Conservation (phyloP, 331 rosid genomes). For the Arachis monticola region DNA sequence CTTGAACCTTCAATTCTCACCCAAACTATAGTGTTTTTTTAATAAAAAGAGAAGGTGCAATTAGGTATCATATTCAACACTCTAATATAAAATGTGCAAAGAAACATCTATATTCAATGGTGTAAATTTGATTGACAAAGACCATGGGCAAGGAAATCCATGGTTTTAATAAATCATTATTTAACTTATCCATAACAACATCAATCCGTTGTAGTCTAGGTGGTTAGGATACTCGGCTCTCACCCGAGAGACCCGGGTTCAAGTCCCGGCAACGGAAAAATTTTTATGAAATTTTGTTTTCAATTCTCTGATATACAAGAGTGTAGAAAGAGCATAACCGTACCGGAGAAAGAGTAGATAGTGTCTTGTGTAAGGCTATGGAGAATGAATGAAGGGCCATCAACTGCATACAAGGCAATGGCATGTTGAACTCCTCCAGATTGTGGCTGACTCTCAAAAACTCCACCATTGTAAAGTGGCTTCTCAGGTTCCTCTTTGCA, state of each 20-base stretch:
- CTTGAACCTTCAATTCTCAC: conserved; percentile 55
- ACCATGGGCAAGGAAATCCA: not conserved
- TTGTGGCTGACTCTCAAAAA: conserved; percentile 37
- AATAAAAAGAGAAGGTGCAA: not conserved
- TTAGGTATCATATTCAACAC: not conserved
- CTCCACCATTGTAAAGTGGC: conserved; percentile 65
- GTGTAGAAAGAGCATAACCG: conserved; percentile 18
- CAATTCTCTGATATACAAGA: not conserved
- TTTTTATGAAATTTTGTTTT: not conserved
- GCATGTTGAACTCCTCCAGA: not conserved
- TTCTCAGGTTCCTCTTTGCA: conserved; percentile 58
- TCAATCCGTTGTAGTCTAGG: conserved; percentile 77
- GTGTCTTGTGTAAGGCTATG: conserved; percentile 52
- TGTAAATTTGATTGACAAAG: not conserved
- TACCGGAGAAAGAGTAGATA: conserved; percentile 73
- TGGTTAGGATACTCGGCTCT: conserved; percentile 78
- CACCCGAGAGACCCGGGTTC: conserved; percentile 73
- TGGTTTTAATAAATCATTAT: not conserved
- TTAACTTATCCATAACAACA: fast-evolving
- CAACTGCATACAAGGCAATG: conserved; percentile 21
- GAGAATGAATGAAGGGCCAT: conserved; percentile 50
- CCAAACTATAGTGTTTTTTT: conserved; percentile 57
- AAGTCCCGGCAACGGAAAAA: conserved; percentile 66
- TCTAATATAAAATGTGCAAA: not conserved
- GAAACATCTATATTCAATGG: not conserved